Base-by-base conservation (phyloP, 2,329 filamentous ascomycete genomes). In the Ophiocordyceps unilateralis region DNA sequence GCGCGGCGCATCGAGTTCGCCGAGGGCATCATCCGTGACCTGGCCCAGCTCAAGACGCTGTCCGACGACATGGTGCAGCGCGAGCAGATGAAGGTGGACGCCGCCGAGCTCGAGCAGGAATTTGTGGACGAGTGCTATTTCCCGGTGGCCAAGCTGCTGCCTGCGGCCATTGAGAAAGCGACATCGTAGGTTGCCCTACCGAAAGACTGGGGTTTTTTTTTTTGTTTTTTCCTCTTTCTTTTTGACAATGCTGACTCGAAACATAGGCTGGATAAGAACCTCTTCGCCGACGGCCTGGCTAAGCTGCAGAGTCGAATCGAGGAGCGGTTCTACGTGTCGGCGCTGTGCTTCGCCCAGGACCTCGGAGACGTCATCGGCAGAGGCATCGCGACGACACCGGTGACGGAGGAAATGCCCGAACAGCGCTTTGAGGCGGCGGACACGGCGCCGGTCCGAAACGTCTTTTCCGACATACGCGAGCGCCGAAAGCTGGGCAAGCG, bases 121-220 rank as follows among this genome's bases (percentile, higher is more conserved):
- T 80, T 94, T 54, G 75, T 96, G 24, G 83, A 96, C 57, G 81
- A 76, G 30, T 81, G 93, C 51, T 98, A 96, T 62, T 95, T 96
- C 51, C 91, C 91, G 1, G 76, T 95, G 14, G 74, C 80, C 44
- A 78, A 78, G 51, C 64, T 93, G 41, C 70, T 98, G 20, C 73
- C 72, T 54, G 81, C 84, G 4, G 80, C 91, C 23, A 67, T 95
- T 41, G 81, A 87, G 36, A 86, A 82, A 61, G 86, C 86, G 10
- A 71, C 83, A 54, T 68, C 68, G 86, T 95, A 73, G 76, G 87
- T 76, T 44, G 17, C 28, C 30, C 15, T 32, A 6, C 24, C 11
- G 24, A 26, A 26, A 11, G 24, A 26, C 24, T 6, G 11, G 11
- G 24, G 24, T 11, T 26, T 6, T 6, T 11, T 11, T 12, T 11